Evolutionary conservation across 2,329 filamentous ascomycete genomes (phyloP).

Genomic region (Stemphylium beticola): DNA sequence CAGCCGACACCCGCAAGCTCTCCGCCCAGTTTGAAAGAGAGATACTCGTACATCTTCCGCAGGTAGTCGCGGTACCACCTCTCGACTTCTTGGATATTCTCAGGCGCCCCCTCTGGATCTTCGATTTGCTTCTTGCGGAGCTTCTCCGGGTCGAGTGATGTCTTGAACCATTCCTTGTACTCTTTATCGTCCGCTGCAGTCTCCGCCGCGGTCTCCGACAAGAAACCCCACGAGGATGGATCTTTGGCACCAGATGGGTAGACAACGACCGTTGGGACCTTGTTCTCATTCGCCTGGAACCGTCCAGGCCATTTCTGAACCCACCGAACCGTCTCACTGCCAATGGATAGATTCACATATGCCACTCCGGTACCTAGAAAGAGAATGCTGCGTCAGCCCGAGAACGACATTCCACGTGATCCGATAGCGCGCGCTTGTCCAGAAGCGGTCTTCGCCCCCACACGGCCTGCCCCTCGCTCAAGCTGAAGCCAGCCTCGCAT

Average conservation of each 20-base stretch:
- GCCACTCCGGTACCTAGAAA: slow-evolving; percentile 45
- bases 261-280: slow-evolving; percentile 60
- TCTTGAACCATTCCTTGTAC: slow-evolving; percentile 62
- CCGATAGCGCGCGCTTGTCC: background rate
- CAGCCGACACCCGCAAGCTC: slow-evolving; percentile 48
- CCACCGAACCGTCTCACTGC: slow-evolving; percentile 40
- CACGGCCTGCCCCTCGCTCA: background rate
- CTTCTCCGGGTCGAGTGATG: slow-evolving; percentile 58
- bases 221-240: slow-evolving; percentile 61
- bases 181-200: slow-evolving; percentile 53
- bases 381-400: background rate
- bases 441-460: background rate
- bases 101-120: slow-evolving; percentile 54
- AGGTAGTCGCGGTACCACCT: slow-evolving; percentile 60
- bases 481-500: slow-evolving; percentile 1
- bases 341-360: slow-evolving; percentile 47
- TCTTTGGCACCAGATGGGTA: slow-evolving; percentile 50
- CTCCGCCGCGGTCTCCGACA: slow-evolving; percentile 52
- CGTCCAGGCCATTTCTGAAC: slow-evolving; percentile 62
- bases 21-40: slow-evolving; percentile 48
- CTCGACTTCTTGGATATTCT: slow-evolving; percentile 53
- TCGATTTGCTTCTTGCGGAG: slow-evolving; percentile 52
- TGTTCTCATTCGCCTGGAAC: slow-evolving; percentile 60
- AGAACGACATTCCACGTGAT: slow-evolving; percentile 10
- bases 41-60: slow-evolving; percentile 56